Percentiles rank a stretch among this genome's conserved stretches.
Conservation (phyloP, 768 basidiomycete species). For the Boletus pseudopeckii region DNA sequence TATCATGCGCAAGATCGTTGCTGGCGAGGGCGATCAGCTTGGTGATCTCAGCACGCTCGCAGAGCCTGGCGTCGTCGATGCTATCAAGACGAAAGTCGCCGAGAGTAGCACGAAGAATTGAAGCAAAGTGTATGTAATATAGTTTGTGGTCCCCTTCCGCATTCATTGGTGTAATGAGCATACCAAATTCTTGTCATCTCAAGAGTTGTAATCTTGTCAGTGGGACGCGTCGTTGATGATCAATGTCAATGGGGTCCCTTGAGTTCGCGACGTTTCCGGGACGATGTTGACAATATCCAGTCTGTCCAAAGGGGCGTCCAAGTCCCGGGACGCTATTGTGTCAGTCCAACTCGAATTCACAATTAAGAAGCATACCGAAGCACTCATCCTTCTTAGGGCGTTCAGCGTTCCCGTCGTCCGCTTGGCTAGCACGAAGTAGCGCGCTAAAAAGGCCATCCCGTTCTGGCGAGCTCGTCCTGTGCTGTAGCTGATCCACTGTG, state of each 20-base stretch:
- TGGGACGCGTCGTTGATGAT: not conserved
- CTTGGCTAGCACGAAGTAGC: no score
- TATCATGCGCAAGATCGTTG: conserved; percentile 94
- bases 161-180: not conserved
- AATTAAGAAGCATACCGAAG: no score
- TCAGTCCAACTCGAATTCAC: no score
- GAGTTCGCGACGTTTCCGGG: not conserved
- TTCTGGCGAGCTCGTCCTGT: no score
- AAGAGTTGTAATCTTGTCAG: not conserved
- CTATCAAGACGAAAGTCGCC: conserved; percentile 78
- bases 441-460: no score
- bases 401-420: no score
- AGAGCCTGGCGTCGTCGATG: conserved; percentile 81
- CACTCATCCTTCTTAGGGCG: no score
- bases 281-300: no score
- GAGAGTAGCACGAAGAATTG: conserved; percentile 28
- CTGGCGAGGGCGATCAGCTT: conserved; percentile 91
- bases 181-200: not conserved
- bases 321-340: no score
- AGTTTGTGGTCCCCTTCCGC: not conserved
- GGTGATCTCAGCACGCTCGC: conserved; percentile 94
- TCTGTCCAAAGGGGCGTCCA: no score
- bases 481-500: no score
- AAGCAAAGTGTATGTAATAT: not conserved
- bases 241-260: no score